Evolutionary conservation across 495 filamentous ascomycete genomes (phyloP).

Genomic region (Trichoderma asperelloides): DNA sequence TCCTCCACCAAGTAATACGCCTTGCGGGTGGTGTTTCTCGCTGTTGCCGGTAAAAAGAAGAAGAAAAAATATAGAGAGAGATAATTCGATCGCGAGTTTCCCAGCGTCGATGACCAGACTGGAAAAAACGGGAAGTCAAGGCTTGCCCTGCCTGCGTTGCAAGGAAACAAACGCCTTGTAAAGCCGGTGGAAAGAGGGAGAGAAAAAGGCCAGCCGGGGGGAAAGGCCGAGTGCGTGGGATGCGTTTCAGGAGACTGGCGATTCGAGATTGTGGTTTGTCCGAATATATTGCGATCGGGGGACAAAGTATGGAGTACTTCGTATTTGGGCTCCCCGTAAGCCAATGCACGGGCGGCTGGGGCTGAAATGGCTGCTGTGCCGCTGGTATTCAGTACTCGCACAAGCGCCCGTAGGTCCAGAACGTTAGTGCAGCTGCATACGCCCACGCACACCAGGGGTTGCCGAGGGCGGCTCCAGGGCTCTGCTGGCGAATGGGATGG

Average conservation of each 20-base stretch:
- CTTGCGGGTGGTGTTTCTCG: not conserved
- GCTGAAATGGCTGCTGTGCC: not conserved
- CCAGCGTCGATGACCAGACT: not conserved
- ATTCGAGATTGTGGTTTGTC: conserved; percentile 6
- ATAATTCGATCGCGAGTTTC: not conserved
- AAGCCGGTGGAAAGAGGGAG: not conserved
- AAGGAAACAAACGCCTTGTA: not conserved
- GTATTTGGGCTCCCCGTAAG: not conserved
- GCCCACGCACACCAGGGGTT: conserved; percentile 7
- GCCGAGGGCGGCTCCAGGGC: conserved; percentile 6
- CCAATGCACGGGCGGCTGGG: not conserved
- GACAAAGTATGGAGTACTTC: conserved; percentile 3
- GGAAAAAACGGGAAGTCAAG: not conserved
- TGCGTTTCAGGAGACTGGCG: conserved; percentile 6
- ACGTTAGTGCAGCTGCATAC: conserved; percentile 4
- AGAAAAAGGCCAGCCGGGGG: not conserved
- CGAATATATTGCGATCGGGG: conserved; percentile 7
- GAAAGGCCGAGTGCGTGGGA: conserved; percentile 2
- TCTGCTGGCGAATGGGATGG: not conserved
- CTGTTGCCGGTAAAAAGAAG: not conserved
- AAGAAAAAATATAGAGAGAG: not conserved
- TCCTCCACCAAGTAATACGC: not conserved
- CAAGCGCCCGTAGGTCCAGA: conserved; percentile 7
- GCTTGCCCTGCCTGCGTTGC: not conserved
- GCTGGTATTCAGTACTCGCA: not conserved